Evolutionary conservation across 306 rosid genomes (phyloP).

Genomic region (Medicago arabica): DNA sequence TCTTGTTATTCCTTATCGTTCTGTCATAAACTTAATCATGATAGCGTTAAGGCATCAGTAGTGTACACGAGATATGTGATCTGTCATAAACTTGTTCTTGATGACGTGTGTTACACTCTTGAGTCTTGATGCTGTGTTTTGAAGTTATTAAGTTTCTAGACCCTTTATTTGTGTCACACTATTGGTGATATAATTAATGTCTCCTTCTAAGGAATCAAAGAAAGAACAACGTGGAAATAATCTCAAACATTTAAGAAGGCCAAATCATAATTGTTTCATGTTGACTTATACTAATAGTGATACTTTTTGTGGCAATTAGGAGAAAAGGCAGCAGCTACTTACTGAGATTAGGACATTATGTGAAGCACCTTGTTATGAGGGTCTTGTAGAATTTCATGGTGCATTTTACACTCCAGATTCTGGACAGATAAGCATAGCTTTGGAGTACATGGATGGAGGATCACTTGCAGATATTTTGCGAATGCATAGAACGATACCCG

Average conservation of each 20-base stretch:
- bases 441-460: conserved; percentile 99
- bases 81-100: too few species aligned
- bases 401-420: conserved; percentile 98
- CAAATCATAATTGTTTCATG: neutral
- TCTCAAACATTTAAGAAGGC: neutral
- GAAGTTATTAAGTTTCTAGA: too few species aligned
- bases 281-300: conserved; percentile 32
- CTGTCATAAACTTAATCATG: neutral
- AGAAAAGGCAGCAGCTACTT: conserved; percentile 95
- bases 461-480: conserved; percentile 86
- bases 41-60: neutral
- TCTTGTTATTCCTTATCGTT: neutral
- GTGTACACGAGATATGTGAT: neutral
- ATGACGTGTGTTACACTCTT: neutral
- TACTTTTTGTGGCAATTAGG: conserved; percentile 57
- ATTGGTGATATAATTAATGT: too few species aligned
- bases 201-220: too few species aligned
- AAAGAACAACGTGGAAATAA: neutral
- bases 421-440: conserved; percentile 95
- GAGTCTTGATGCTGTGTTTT: conserved; percentile 14
- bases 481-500: conserved; percentile 70
- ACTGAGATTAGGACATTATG: conserved; percentile 95
- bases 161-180: too few species aligned
- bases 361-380: conserved; percentile 92
- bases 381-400: conserved; percentile 97